phyloP scores from a whole-genome alignment of 2,329 filamentous ascomycete genomes.

The Aspergillus ustus region DNA sequence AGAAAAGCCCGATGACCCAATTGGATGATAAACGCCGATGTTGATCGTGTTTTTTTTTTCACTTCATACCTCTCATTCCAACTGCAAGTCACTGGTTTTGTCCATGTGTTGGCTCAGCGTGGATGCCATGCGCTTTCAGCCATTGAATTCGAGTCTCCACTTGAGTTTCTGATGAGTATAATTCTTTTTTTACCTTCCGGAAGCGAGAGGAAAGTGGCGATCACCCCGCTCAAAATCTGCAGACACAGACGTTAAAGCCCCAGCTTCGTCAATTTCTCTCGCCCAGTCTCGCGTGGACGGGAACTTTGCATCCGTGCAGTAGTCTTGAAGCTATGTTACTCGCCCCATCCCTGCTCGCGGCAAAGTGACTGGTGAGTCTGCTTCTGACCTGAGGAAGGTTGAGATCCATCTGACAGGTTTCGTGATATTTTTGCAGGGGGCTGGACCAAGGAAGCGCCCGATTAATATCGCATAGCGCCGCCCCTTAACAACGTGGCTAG shows the following conservation, averaged over 20 bases:
- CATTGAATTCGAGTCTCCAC: slow-evolving; percentile 6
- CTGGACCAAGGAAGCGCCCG: neutral
- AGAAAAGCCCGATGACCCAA: neutral
- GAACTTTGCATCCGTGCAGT: slow-evolving; percentile 12
- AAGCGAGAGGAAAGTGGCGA: neutral
- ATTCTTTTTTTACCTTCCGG: neutral
- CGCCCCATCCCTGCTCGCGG: slow-evolving; percentile 5
- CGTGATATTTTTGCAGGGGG: slow-evolving; percentile 2
- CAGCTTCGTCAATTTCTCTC: slow-evolving; percentile 3
- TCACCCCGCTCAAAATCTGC: slow-evolving; percentile 9
- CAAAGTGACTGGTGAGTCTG: slow-evolving; percentile 1
- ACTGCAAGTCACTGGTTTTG: slow-evolving; percentile 14
- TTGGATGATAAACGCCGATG: slow-evolving; percentile 10
- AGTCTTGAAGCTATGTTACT: slow-evolving; percentile 9
- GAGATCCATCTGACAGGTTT: slow-evolving; percentile 1
- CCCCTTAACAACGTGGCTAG: slow-evolving; percentile 14
- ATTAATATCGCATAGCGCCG: neutral
- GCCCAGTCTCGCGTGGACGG: slow-evolving; percentile 14
- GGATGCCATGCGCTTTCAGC: neutral
- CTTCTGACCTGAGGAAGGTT: neutral
- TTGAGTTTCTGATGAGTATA: slow-evolving; percentile 5
- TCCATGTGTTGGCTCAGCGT: slow-evolving; percentile 14
- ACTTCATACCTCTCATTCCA: neutral
- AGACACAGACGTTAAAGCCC: slow-evolving; percentile 1
- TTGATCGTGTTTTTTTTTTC: neutral